phyloP scores from a whole-genome alignment of 2,329 filamentous ascomycete species.

The Clarireedia hainanense region DNA sequence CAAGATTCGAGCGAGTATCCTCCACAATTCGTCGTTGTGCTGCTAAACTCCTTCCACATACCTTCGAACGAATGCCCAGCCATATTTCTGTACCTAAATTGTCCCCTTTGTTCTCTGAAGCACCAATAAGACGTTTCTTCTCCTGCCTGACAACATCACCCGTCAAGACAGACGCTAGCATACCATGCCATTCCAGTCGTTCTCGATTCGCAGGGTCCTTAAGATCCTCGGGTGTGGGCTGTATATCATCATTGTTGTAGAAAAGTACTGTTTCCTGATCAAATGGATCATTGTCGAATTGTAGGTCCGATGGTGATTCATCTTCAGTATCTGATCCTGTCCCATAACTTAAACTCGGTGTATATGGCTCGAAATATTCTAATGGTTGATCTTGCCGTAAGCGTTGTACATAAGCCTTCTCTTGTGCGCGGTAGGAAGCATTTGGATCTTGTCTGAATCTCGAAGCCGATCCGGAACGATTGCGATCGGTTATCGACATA shows the following conservation, averaged over 20 bases:
- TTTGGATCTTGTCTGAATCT: conserved; percentile 56
- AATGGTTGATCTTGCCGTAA: conserved; percentile 66
- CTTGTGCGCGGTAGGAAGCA: conserved; percentile 72
- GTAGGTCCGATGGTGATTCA: conserved; percentile 79
- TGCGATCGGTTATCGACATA: conserved; percentile 34
- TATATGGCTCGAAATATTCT: conserved; percentile 51
- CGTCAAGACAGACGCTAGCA: conserved; percentile 90
- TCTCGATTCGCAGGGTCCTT: conserved; percentile 83
- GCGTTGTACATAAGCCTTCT: conserved; percentile 90
- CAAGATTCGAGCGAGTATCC: conserved; percentile 67
- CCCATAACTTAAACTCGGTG: conserved; percentile 56
- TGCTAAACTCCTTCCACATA: conserved; percentile 74
- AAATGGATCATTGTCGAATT: conserved; percentile 74
- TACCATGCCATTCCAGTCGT: conserved; percentile 93
- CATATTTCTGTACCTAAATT: conserved; percentile 71
- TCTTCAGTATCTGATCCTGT: conserved; percentile 82
- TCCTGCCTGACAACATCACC: conserved; percentile 97
- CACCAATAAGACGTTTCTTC: conserved; percentile 88
- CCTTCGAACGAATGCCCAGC: conserved; percentile 77
- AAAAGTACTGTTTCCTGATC: conserved; percentile 92
- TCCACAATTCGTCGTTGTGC: conserved; percentile 85
- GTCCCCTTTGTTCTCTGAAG: conserved; percentile 53
- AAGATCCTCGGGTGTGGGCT: conserved; percentile 83
- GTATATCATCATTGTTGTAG: conserved; percentile 80
- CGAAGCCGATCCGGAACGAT: conserved; percentile 49